Percentiles rank a stretch among this genome's conserved stretches.
Evolutionary conservation across 805 yeast genomes (phyloP).

Genomic region (Lipomyces sp.): DNA sequence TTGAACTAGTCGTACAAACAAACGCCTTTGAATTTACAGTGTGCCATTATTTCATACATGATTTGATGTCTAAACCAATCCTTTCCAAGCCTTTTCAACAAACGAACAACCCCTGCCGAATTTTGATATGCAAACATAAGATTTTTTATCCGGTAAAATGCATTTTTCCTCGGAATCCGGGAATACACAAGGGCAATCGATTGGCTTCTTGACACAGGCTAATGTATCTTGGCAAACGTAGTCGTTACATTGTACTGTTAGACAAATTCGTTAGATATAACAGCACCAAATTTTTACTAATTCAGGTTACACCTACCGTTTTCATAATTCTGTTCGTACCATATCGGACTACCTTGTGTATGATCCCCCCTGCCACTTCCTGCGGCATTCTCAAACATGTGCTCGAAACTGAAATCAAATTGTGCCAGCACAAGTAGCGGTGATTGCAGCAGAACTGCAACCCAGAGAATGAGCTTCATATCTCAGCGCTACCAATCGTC

Average conservation of each 20-base stretch:
- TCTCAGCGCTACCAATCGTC: background rate
- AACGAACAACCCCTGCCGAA: conserved; percentile 80
- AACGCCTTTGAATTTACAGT: background rate
- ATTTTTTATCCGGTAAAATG: conserved; percentile 65
- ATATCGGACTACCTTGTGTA: conserved; percentile 31
- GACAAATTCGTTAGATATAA: background rate
- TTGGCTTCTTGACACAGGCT: conserved; percentile 68
- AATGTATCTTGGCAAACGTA: conserved; percentile 85
- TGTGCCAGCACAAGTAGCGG: conserved; percentile 30
- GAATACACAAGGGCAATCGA: conserved; percentile 88
- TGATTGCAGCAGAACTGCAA: conserved; percentile 17
- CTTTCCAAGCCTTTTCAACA: conserved; percentile 74
- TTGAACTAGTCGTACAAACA: background rate
- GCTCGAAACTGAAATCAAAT: conserved; percentile 35
- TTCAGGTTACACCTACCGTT: conserved; percentile 20
- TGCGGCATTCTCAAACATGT: conserved; percentile 32
- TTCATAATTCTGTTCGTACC: conserved; percentile 33
- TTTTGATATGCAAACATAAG: conserved; percentile 78
- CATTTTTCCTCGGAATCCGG: conserved; percentile 87
- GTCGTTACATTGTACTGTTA: conserved; percentile 55
- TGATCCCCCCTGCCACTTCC: conserved; percentile 13
- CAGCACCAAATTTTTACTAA: background rate
- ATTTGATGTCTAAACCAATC: conserved; percentile 48
- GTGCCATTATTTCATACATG: background rate
- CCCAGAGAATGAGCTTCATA: conserved; percentile 12